These are phyloP conservation scores for Boeremia exigua DNA, from an alignment of 2,329 filamentous ascomycete species.

Conservation along the genomic window DNA sequence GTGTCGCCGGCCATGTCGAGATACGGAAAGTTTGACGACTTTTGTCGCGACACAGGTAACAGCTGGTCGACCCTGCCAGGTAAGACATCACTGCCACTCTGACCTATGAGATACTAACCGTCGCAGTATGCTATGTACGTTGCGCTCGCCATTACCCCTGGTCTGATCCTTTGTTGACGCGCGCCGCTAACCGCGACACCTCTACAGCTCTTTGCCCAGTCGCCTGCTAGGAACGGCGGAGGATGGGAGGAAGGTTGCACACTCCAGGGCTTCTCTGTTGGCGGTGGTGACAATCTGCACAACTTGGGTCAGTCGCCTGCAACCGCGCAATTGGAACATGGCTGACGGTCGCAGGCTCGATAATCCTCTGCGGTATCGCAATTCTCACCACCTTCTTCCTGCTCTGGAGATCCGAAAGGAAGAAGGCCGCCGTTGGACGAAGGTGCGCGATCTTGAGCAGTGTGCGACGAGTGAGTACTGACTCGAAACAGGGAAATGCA, in stretches of 20 bases:
- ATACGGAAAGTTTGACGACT: slow-evolving; percentile 52
- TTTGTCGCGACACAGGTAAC: slow-evolving; percentile 58
- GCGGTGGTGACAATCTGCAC: slow-evolving; percentile 69
- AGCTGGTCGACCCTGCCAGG: slow-evolving; percentile 49
- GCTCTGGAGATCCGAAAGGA: slow-evolving; percentile 81
- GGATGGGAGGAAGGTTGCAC: slow-evolving; percentile 71
- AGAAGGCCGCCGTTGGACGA: slow-evolving; percentile 91
- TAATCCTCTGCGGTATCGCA: slow-evolving; percentile 79
- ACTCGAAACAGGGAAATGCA: slow-evolving; percentile 82
- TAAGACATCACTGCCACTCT: slow-evolving; percentile 23
- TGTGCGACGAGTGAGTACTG: slow-evolving; percentile 11
- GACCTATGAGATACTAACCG: slow-evolving; percentile 25
- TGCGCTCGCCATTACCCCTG: slow-evolving; percentile 17
- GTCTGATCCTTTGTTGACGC: slow-evolving; percentile 17
- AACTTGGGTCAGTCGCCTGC: slow-evolving; percentile 75
- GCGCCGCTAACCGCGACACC: slow-evolving; percentile 35
- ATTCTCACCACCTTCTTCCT: slow-evolving; percentile 72
- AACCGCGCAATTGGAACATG: slow-evolving; percentile 8
- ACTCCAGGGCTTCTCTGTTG: slow-evolving; percentile 76
- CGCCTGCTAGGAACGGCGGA: slow-evolving; percentile 64
- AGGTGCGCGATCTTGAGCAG: slow-evolving; percentile 56
- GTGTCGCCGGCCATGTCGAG: slow-evolving; percentile 38
- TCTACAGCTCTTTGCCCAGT: slow-evolving; percentile 67
- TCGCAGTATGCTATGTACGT: slow-evolving; percentile 57
- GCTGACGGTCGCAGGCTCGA: slow-evolving; percentile 70